phyloP scores from a whole-genome alignment of 257 asterid genomes.

The Cinchona pubescens region DNA sequence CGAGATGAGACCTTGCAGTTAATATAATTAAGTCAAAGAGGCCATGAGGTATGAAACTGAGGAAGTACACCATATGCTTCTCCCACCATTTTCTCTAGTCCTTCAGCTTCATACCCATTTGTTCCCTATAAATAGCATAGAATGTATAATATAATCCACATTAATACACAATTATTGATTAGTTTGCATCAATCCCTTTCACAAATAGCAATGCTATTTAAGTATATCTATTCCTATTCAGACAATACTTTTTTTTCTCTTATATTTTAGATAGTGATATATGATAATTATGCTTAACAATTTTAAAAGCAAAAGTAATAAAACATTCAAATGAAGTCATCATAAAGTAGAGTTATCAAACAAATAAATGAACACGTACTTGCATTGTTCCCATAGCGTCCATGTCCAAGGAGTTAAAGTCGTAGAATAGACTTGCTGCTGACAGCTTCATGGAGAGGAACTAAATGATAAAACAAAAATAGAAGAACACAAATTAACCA shows the following conservation, averaged over 20 bases:
- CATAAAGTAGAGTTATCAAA: neutral
- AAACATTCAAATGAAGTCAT: neutral
- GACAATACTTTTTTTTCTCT: neutral
- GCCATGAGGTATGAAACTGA: constrained; percentile 66
- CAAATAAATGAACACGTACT: constrained; percentile 26
- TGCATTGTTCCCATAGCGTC: constrained; percentile 62
- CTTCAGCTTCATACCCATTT: constrained; percentile 57
- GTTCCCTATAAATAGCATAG: constrained; percentile 40
- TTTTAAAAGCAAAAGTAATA: neutral
- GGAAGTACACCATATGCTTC: constrained; percentile 63
- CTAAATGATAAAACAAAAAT: constrained; percentile 20
- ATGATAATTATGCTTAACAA: neutral
- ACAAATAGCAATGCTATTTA: neutral
- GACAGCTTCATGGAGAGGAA: constrained; percentile 96
- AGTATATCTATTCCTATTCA: neutral
- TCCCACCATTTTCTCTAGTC: constrained; percentile 54
- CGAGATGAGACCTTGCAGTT: neutral
- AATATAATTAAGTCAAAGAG: constrained; percentile 36
- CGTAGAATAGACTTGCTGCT: constrained; percentile 84
- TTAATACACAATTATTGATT: neutral
- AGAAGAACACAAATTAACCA: neutral
- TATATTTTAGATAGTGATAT: neutral
- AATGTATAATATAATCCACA: neutral
- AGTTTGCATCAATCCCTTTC: neutral
- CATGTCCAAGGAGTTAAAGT: constrained; percentile 80